Evolutionary conservation across 1,284 basidiomycete species (phyloP), one percentile per base, ranked within the genome.

Genomic region (Leccinum angustisporum): DNA sequence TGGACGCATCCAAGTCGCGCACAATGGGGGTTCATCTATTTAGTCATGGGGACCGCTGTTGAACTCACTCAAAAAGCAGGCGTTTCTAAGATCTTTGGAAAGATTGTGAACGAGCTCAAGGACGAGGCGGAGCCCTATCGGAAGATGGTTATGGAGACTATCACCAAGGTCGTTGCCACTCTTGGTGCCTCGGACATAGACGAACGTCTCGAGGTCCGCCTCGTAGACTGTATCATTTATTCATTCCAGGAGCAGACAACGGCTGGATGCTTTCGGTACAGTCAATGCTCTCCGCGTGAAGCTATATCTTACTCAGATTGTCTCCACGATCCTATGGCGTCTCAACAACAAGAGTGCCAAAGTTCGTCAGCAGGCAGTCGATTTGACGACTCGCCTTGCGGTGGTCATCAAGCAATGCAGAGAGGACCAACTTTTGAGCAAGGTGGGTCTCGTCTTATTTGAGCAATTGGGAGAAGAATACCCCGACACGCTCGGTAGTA

Each of bases 141-240:
- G 67, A 98, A 98, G 83, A 99, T 99, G 97, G 96, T 98, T 50
- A 99, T 99, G 97, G 97, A 99, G 80, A 98, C 97, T 0, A 98
- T 99, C 69, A 97, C 95, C 25, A 97, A 98, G 75, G 97, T 99
- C 43, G 85, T 99, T 33, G 88, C 90, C 7, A 91, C 90, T 11
- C 86, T 97, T 4, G 96, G 97, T 61, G 94, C 97, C 2, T 94
- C 96, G 1, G 97, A 99, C 72, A 93, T 99, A 62, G 97, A 99
- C 72, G 95, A 99, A 76, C 85, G 95, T 56, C 82, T 99, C 54
- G 97, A 99, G 77, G 87, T 97, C 13, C 86, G 93, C 61, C 86
- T 99, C 13, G 92, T 99, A 38, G 97, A 99, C 72, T 97, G 97
- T 54, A 97, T 99, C 77, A 99, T 99, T 78, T 98, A 97, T 74